Conservation (phyloP, 305 asterid genomes). For the Salvia sclarea region DNA sequence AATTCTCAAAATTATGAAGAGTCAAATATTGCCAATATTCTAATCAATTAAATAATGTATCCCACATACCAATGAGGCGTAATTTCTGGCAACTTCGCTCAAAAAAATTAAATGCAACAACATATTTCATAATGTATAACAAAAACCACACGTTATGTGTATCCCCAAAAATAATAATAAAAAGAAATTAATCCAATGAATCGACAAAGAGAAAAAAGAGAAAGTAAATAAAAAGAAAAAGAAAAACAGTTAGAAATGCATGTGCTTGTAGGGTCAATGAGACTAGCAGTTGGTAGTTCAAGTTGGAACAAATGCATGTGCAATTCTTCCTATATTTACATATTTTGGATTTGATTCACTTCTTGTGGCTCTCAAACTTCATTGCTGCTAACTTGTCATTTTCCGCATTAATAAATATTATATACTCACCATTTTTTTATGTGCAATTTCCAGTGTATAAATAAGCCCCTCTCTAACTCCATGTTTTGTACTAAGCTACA, state of each 20-base stretch:
- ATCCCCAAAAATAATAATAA: not conserved
- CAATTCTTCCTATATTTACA: constrained; percentile 35
- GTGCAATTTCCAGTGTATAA: constrained; percentile 40
- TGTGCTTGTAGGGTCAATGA: constrained; percentile 64
- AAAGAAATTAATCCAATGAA: not conserved
- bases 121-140: not conserved
- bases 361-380: constrained; percentile 40
- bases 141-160: constrained; percentile 2
- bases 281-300: constrained; percentile 60
- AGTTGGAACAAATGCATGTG: constrained; percentile 76
- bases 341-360: constrained; percentile 28
- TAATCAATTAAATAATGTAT: no score
- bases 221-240: constrained; percentile 14
- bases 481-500: constrained; percentile 29
- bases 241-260: constrained; percentile 40
- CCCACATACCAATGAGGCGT: constrained; percentile 36
- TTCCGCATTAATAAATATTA: constrained; percentile 35
- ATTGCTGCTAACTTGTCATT: constrained; percentile 44
- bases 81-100: constrained; percentile 39
- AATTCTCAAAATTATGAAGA: constrained; percentile 25
- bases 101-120: not conserved
- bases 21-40: constrained; percentile 33
- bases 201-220: not conserved
- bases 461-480: constrained; percentile 33
- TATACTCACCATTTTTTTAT: constrained; percentile 2